Percentiles rank a stretch among this genome's conserved stretches.
Evolutionary conservation across 176 grass and related monocot species (phyloP).

Genomic region (Luzula sylvatica): DNA sequence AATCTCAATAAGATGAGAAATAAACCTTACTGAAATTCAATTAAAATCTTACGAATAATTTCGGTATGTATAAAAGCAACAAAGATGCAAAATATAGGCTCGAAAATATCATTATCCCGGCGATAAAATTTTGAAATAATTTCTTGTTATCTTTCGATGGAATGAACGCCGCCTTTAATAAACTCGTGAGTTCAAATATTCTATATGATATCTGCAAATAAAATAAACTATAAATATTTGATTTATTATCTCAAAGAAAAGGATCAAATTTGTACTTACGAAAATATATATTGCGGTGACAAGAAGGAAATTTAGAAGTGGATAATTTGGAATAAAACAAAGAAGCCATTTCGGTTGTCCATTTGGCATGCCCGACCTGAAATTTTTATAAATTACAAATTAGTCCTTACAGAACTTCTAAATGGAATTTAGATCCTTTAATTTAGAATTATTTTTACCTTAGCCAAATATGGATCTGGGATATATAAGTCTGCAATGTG

Average conservation of each 20-base stretch:
- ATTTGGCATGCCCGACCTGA: slow-evolving; percentile 32
- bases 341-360: slow-evolving; percentile 39
- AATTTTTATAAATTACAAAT: neutral
- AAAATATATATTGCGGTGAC: slow-evolving; percentile 22
- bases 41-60: slow-evolving; percentile 16
- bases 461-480: slow-evolving; percentile 34
- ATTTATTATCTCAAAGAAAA: neutral
- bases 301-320: slow-evolving; percentile 34
- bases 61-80: slow-evolving; percentile 25
- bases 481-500: slow-evolving; percentile 38
- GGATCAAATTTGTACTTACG: slow-evolving; percentile 18
- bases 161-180: slow-evolving; percentile 31
- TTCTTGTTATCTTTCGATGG: slow-evolving; percentile 36
- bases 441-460: slow-evolving; percentile 14
- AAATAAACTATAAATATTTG: slow-evolving; percentile 9
- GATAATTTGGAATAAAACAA: slow-evolving; percentile 39
- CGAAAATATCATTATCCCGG: slow-evolving; percentile 20
- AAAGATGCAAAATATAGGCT: slow-evolving; percentile 33
- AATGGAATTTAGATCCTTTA: neutral
- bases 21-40: too few species aligned
- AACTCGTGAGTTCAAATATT: slow-evolving; percentile 39
- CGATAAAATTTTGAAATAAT: slow-evolving; percentile 33
- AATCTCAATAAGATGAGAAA: too few species aligned
- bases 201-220: slow-evolving; percentile 33
- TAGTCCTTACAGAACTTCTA: neutral